Evolutionary conservation across 2,329 filamentous ascomycete species (phyloP).

Genomic region (Atkinsonella hypoxylon): DNA sequence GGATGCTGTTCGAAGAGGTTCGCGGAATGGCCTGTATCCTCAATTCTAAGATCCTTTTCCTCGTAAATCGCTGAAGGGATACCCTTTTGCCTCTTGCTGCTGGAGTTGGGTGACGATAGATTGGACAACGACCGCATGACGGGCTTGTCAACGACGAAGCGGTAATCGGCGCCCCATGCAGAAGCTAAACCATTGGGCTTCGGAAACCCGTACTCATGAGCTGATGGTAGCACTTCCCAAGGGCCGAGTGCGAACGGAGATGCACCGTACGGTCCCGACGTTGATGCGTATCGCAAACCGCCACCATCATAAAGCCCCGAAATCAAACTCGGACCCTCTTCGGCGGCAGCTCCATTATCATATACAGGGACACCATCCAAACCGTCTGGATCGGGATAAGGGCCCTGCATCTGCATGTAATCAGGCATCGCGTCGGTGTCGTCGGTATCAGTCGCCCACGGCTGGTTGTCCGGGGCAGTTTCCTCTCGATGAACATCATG

Average conservation of each 20-base stretch:
- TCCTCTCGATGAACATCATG: constrained; percentile 7
- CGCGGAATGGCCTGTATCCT: constrained; percentile 1
- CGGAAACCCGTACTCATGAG: constrained; percentile 20
- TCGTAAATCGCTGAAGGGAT: not conserved
- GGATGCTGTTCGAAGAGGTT: constrained; percentile 6
- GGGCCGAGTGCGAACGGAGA: constrained; percentile 11
- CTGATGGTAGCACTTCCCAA: constrained; percentile 7
- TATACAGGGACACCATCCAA: constrained; percentile 2
- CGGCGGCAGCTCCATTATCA: not conserved
- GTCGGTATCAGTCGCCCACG: constrained; percentile 3
- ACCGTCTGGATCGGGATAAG: constrained; percentile 6
- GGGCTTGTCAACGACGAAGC: constrained; percentile 11
- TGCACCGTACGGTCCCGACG: constrained; percentile 9
- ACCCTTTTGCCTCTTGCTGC: constrained; percentile 2
- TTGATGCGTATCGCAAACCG: constrained; percentile 5
- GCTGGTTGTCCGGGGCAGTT: constrained; percentile 4
- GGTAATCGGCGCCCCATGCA: constrained; percentile 20
- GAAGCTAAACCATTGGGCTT: constrained; percentile 18
- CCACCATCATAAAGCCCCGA: constrained; percentile 5
- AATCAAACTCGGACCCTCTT: constrained; percentile 4
- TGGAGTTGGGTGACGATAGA: constrained; percentile 3
- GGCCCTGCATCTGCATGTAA: constrained; percentile 5
- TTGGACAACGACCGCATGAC: not conserved
- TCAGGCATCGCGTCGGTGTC: constrained; percentile 1
- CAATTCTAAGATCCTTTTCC: not conserved